Percentiles rank a stretch among this genome's conserved stretches.
phyloP scores from a whole-genome alignment of 1,284 basidiomycete genomes.

The Moesziomyces sp. region DNA sequence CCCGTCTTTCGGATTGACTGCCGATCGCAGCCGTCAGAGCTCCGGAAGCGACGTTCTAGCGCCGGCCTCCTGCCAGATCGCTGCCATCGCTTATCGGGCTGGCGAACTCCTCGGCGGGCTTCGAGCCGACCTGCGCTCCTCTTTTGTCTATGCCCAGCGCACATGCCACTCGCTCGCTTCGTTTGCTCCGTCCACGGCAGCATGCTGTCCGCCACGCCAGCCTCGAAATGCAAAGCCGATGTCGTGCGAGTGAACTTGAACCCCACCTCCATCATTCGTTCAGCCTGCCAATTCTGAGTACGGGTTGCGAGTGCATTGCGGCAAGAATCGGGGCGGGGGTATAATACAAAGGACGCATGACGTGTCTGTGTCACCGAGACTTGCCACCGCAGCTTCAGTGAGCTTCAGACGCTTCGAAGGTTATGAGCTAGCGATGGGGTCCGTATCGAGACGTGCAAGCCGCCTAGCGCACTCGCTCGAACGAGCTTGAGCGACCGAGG shows the following conservation, averaged over 20 bases:
- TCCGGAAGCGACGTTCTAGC: neutral
- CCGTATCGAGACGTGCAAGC: too few relatives aligned
- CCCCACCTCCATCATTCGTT: neutral
- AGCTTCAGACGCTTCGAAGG: neutral
- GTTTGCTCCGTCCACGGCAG: too few relatives aligned
- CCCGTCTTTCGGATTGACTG: too few relatives aligned
- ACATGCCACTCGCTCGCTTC: neutral
- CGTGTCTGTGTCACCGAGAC: too few relatives aligned
- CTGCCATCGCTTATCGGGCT: too few relatives aligned
- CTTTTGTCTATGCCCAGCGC: neutral
- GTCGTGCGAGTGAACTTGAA: neutral
- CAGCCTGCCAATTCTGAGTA: too few relatives aligned
- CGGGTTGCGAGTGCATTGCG: too few relatives aligned
- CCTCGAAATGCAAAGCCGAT: neutral
- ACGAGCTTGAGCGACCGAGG: slow-evolving; percentile 62
- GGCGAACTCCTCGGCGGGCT: too few relatives aligned
- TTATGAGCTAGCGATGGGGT: neutral
- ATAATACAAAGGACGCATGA: too few relatives aligned
- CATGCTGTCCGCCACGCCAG: neutral
- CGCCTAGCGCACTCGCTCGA: slow-evolving; percentile 61
- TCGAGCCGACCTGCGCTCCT: neutral
- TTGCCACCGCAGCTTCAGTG: too few relatives aligned
- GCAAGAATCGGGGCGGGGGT: too few relatives aligned
- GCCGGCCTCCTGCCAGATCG: neutral
- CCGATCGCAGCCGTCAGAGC: neutral